Percentiles rank a stretch among this genome's conserved stretches.
These are phyloP conservation scores for Diplodia intermedia DNA, from an alignment of 2,329 filamentous ascomycete species.

Conservation along the genomic window DNA sequence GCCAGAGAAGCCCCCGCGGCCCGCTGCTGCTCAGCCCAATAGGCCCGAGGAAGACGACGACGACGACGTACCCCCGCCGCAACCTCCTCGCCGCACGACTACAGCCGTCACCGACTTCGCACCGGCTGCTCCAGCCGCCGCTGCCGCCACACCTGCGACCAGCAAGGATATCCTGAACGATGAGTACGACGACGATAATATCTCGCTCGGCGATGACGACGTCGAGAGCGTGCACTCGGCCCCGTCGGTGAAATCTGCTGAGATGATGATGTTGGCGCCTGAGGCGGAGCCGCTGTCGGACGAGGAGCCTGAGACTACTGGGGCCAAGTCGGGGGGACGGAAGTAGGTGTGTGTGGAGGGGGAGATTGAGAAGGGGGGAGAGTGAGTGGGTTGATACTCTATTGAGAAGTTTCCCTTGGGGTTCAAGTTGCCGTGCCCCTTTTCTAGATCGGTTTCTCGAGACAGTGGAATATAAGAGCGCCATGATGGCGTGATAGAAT, in stretches of 20 bases:
- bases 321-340: too few relatives aligned
- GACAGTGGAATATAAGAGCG: not conserved
- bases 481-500: not conserved
- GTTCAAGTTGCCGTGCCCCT: not conserved
- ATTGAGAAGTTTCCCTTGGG: not conserved
- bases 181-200: slow-evolving; percentile 12
- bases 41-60: not conserved
- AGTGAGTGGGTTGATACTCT: not conserved
- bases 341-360: not conserved
- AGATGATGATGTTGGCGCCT: slow-evolving; percentile 24
- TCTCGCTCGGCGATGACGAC: slow-evolving; percentile 6
- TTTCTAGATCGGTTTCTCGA: not conserved
- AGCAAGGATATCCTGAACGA: not conserved
- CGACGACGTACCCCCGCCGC: not conserved
- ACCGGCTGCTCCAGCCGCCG: not conserved
- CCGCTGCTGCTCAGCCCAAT: not conserved
- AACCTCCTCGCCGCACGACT: not conserved
- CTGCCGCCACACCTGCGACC: not conserved
- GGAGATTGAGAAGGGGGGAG: not conserved
- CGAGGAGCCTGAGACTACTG: slow-evolving; percentile 10
- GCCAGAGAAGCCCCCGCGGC: slow-evolving; percentile 20
- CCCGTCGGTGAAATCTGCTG: not conserved
- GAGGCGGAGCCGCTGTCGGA: slow-evolving; percentile 21
- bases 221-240: slow-evolving; percentile 12
- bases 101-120: not conserved